A percentile compares a stretch with the other conserved stretches of the same genome.
phyloP scores from a whole-genome alignment of 768 basidiomycete genomes.

The Boletus subcaerulescens region DNA sequence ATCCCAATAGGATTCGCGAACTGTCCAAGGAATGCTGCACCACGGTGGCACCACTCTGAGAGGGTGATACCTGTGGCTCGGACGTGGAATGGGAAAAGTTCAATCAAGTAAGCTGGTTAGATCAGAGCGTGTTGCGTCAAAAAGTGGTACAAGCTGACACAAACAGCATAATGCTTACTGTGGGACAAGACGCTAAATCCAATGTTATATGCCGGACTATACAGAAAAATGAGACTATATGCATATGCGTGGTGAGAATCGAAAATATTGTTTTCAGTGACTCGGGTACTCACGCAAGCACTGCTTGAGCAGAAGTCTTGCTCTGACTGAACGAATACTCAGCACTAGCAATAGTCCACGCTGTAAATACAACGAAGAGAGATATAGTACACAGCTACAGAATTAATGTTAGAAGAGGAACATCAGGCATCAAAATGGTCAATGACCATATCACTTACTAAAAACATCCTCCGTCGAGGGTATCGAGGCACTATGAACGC shows the following conservation, averaged over 20 bases:
- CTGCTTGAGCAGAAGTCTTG: slow-evolving; percentile 1
- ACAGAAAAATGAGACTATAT: slow-evolving; percentile 20
- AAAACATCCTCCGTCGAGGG: slow-evolving; percentile 14
- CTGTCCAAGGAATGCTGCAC: slow-evolving; percentile 12
- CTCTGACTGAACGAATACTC: slow-evolving; percentile 15
- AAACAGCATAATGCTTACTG: not conserved
- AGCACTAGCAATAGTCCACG: slow-evolving; percentile 21
- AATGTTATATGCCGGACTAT: slow-evolving; percentile 12
- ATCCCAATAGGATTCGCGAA: slow-evolving; percentile 20
- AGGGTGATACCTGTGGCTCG: slow-evolving; percentile 60
- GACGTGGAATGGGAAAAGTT: slow-evolving; percentile 61
- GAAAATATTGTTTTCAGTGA: not conserved
- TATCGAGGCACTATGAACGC: slow-evolving; percentile 10
- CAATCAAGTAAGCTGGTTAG: slow-evolving; percentile 38
- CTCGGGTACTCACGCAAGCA: slow-evolving; percentile 5
- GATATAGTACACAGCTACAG: slow-evolving; percentile 14
- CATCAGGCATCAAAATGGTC: not conserved
- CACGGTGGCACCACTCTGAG: slow-evolving; percentile 56
- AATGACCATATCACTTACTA: slow-evolving; percentile 4
- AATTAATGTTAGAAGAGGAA: not conserved
- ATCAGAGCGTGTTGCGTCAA: not conserved
- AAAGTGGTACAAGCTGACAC: not conserved
- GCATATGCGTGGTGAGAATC: not conserved
- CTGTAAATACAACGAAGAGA: slow-evolving; percentile 8
- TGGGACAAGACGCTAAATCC: slow-evolving; percentile 7